Evolutionary conservation across 331 rosid species (phyloP).

Genomic region (Rhamnella rubrinervis): DNA sequence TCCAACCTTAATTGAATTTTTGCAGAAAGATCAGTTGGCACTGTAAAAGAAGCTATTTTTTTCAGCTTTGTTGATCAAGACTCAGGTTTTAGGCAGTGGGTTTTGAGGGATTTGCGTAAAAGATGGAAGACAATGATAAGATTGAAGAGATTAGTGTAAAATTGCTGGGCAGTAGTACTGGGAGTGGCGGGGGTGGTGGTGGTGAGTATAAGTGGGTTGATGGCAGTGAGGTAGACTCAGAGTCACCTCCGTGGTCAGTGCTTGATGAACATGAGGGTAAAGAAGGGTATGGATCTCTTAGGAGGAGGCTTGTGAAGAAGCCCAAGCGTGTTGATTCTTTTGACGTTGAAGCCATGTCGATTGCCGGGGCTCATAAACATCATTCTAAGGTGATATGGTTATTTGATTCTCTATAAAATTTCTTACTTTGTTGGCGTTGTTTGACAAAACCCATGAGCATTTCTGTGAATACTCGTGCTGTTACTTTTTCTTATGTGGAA

Average conservation of each 20-base stretch:
- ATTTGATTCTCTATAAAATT: background rate
- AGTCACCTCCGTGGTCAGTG: constrained; percentile 43
- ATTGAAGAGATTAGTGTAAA: constrained; percentile 67
- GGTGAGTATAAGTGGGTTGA: constrained; percentile 82
- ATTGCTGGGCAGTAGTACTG: constrained; percentile 37
- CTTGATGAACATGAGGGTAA: constrained; percentile 35
- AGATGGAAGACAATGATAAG: constrained; percentile 53
- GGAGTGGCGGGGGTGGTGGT: constrained; percentile 38
- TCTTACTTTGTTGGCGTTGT: constrained; percentile 2
- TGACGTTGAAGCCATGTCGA: constrained; percentile 89
- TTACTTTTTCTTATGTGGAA: background rate
- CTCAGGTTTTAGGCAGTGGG: constrained; percentile 23
- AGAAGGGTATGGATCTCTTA: constrained; percentile 59
- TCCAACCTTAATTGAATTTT: no score
- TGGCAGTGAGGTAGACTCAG: constrained; percentile 78
- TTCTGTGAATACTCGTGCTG: background rate
- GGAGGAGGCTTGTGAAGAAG: constrained; percentile 79
- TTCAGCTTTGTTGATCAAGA: background rate
- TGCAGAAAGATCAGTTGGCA: no score
- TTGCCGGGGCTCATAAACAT: constrained; percentile 55
- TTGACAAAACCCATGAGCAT: background rate
- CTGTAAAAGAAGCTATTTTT: background rate
- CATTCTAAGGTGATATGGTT: constrained; percentile 40
- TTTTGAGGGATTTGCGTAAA: constrained; percentile 20
- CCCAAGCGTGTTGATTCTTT: constrained; percentile 84